Evolutionary conservation across 78 protist species (phyloP).

Genomic region (Isochrysis galbana): DNA sequence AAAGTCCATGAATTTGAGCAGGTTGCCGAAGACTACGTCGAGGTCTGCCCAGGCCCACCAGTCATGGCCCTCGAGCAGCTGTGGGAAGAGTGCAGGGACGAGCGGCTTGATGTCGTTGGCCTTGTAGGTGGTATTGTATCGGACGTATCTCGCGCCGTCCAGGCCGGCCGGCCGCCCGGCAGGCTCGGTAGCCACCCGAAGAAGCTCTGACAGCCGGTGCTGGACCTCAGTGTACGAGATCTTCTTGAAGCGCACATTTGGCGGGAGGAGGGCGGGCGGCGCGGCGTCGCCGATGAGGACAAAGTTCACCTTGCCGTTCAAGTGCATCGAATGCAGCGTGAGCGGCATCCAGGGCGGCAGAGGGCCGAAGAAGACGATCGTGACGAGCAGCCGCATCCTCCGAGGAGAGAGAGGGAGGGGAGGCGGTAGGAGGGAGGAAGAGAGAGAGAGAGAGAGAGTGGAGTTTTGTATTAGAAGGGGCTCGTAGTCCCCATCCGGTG

Average conservation of each 20-base stretch:
- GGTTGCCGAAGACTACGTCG: neutral
- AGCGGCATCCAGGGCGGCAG: slow-evolving; percentile 6
- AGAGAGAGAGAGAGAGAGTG: too few relatives aligned
- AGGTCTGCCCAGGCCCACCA: slow-evolving; percentile 14
- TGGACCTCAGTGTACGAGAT: neutral
- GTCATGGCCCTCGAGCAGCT: neutral
- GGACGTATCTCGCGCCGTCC: neutral
- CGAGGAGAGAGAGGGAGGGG: too few relatives aligned
- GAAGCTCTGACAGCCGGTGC: neutral
- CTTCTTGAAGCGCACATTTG: neutral
- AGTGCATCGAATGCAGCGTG: neutral
- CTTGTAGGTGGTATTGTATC: neutral
- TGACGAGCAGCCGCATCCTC: neutral
- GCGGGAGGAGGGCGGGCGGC: neutral
- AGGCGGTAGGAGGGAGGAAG: too few relatives aligned
- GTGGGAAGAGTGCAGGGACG: neutral
- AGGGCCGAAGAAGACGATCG: slow-evolving; percentile 13
- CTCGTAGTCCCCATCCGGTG: too few relatives aligned
- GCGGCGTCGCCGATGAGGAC: neutral
- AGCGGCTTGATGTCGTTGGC: slow-evolving; percentile 27
- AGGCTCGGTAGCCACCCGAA: neutral
- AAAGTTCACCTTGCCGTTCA: neutral
- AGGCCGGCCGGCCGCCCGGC: neutral
- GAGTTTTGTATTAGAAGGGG: too few relatives aligned
- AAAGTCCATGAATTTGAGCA: neutral